Evolutionary conservation across 164 flowering plant genomes (phyloP), one percentile per base, ranked within the genome.

Genomic region (Taxillus chinensis): DNA sequence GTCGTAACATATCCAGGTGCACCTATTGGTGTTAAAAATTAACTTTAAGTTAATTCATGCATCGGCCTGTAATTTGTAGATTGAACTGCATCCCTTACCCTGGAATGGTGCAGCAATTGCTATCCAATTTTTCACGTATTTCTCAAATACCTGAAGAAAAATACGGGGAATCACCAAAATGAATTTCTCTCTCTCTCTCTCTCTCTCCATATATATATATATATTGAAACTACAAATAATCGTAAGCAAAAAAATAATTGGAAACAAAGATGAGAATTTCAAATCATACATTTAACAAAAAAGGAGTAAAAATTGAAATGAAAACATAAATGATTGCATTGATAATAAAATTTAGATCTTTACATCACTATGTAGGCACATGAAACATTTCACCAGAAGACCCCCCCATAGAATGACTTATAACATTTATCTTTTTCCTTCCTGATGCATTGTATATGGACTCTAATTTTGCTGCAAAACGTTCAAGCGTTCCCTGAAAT

Each of bases 401-500:
- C 99, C 99, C n/a, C n/a, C 99, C 99, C 99, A 95, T 95, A 11
- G 99, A 95, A 71, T 95, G 99, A 72, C 82, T 87, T 57, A 95
- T 89, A 43, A 95, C 64, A 64, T 70, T 89, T 51, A 95, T 71
- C 75, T 84, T 91, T 72, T 83, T 91, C 60, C 93, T 93, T 59
- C 97, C 99, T 4, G 99, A 83, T 46, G 95, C 90, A 59, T 73
- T 78, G 67, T 81, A 89, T 3, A 83, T 81, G 3, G 82, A 69
- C 78, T 95, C 87, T 27, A 95, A 67, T 70, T 82, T 91, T 59
- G 78, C 81, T 68, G 93, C 86, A 59, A 95, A 73, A n/a, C 74
- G 71, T 38, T 87, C 85, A 76, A 95, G 37, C 41, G 96, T 87
- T 67, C 76, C 93, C 69, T 75, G 82, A 73, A 87, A 77, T 67